Evolutionary conservation across 176 grass and related monocot genomes (phyloP).

Genomic region (Zea mays): DNA sequence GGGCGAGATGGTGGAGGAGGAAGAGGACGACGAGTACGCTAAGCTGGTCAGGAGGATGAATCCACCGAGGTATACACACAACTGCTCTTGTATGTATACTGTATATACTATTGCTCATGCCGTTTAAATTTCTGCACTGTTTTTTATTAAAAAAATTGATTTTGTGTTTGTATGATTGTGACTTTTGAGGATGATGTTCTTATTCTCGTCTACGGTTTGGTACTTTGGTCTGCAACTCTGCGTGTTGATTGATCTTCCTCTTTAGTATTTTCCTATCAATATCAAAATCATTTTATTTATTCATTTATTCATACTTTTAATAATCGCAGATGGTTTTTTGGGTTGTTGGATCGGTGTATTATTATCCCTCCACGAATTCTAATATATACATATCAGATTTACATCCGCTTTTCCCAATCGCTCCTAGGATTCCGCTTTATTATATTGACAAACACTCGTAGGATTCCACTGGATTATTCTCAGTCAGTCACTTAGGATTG

Average conservation of each 20-base stretch:
- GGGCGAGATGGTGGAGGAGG: not conserved
- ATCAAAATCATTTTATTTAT: not conserved
- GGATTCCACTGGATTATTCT: not conserved
- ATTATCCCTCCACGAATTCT: not conserved
- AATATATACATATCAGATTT: not conserved
- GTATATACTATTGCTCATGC: not conserved
- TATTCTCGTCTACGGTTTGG: not conserved
- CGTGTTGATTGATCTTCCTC: not conserved
- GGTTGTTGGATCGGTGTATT: too few species aligned
- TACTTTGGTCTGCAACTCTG: not conserved
- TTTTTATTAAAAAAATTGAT: not conserved
- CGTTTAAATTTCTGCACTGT: not conserved
- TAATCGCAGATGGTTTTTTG: not conserved
- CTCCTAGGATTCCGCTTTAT: not conserved
- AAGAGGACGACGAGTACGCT: constrained; percentile 52
- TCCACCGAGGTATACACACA: constrained; percentile 34
- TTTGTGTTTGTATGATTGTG: not conserved
- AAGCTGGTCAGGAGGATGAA: constrained; percentile 64
- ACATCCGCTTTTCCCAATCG: not conserved
- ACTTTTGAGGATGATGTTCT: not conserved
- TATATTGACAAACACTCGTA: not conserved
- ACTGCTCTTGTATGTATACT: not conserved
- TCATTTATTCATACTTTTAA: not conserved
- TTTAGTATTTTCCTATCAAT: not conserved
- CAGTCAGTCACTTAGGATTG: not conserved